phyloP scores from a whole-genome alignment of 352 stramenopile species.

The Phytopythium boreale region DNA sequence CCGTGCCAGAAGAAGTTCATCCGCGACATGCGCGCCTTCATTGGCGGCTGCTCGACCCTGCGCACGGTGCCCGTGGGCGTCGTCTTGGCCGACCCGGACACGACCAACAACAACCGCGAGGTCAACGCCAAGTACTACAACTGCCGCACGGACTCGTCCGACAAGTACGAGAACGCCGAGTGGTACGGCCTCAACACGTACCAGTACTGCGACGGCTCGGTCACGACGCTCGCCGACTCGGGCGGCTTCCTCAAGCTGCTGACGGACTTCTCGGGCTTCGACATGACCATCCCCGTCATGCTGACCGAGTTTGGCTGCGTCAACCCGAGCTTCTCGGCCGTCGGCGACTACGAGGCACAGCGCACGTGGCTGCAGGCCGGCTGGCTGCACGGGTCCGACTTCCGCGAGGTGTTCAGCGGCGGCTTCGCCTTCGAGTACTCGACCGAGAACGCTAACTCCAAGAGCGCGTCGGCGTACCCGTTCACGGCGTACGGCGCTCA shows the following conservation, averaged over 20 bases:
- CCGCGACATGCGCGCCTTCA: constrained; percentile 75
- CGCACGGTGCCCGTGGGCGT: constrained; percentile 82
- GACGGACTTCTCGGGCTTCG: constrained; percentile 45
- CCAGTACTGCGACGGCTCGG: constrained; percentile 58
- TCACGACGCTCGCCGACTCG: constrained; percentile 30
- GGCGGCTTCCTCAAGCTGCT: constrained; percentile 49
- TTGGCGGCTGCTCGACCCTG: constrained; percentile 44
- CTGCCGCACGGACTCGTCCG: constrained; percentile 48
- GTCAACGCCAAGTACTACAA: constrained; percentile 71
- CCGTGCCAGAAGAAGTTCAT: constrained; percentile 90
- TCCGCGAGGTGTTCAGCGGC: constrained; percentile 54
- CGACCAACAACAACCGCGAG: constrained; percentile 35
- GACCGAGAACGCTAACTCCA: constrained; percentile 70
- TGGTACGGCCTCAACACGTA: constrained; percentile 83
- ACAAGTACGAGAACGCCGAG: constrained; percentile 63
- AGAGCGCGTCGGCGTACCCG: constrained; percentile 47
- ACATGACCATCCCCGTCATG: constrained; percentile 73
- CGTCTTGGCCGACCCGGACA: constrained; percentile 51
- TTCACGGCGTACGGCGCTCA: constrained; percentile 71
- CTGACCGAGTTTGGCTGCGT: constrained; percentile 84
- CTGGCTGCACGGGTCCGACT: constrained; percentile 47
- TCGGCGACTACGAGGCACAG: constrained; percentile 57
- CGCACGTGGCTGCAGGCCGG: constrained; percentile 58
- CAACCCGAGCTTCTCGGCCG: constrained; percentile 51
- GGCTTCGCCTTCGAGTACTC: constrained; percentile 85